phyloP scores from a whole-genome alignment of 208 protist genomes.

The Novymonas esmeraldas region DNA sequence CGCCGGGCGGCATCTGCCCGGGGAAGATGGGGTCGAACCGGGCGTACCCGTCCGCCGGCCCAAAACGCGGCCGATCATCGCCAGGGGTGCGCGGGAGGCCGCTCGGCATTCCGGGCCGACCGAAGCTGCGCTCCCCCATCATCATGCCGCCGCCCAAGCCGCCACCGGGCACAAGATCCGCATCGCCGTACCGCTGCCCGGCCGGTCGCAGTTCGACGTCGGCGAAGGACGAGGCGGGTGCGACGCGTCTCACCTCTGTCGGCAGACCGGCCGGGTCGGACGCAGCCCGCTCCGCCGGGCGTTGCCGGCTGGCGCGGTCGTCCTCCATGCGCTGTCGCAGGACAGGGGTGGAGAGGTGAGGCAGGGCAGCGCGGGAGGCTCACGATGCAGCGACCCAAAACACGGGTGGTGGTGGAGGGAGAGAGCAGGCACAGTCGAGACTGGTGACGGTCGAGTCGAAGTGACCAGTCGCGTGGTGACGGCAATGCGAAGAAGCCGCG shows the following conservation, averaged over 20 bases:
- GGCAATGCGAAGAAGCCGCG: too few species aligned
- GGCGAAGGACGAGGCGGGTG: constrained; percentile 33
- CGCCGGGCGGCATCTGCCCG: constrained; percentile 37
- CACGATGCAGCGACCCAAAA: too few species aligned
- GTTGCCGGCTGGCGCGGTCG: not conserved
- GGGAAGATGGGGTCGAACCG: constrained; percentile 87
- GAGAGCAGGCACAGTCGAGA: too few species aligned
- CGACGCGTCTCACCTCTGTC: constrained; percentile 2
- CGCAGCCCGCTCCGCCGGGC: not conserved
- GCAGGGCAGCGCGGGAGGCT: not conserved
- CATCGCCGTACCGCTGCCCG: constrained; percentile 74
- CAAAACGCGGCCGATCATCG: not conserved
- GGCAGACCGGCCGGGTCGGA: constrained; percentile 11
- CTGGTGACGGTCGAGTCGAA: too few species aligned
- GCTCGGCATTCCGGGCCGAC: constrained; percentile 5
- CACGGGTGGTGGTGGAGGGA: not conserved
- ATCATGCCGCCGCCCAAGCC: constrained; percentile 52
- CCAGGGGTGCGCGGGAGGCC: not conserved
- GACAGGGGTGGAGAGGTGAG: not conserved
- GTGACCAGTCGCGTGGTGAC: too few species aligned
- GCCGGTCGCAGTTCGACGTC: constrained; percentile 47
- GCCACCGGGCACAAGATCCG: constrained; percentile 70
- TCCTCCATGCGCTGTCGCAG: constrained; percentile 11
- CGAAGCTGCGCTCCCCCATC: constrained; percentile 53
- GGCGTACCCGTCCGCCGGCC: constrained; percentile 28